phyloP scores from a whole-genome alignment of 768 basidiomycete genomes.

The Amanita muscaria region DNA sequence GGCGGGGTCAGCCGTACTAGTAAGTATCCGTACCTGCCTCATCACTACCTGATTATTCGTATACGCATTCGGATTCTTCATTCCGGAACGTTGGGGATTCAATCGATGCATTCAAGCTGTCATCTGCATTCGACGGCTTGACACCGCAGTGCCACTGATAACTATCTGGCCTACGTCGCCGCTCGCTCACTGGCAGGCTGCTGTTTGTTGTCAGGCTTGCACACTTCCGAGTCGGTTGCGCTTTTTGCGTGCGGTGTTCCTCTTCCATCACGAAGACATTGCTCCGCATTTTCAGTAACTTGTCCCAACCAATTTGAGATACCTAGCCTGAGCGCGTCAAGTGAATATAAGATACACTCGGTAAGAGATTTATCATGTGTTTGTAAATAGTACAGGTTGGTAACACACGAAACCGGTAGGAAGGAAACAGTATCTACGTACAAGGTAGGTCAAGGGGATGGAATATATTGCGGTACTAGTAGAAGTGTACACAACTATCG shows the following conservation, averaged over 20 bases:
- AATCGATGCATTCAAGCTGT: constrained; percentile 64
- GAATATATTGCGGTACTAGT: too few species aligned
- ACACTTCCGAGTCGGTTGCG: constrained; percentile 55
- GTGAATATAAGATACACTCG: constrained; percentile 84
- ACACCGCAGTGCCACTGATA: constrained; percentile 61
- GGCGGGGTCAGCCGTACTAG: too few species aligned
- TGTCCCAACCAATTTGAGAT: constrained; percentile 97
- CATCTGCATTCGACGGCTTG: constrained; percentile 32
- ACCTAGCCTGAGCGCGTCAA: constrained; percentile 89
- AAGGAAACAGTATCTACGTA: too few species aligned
- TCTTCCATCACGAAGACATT: constrained; percentile 99
- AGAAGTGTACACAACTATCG: too few species aligned
- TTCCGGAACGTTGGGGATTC: constrained; percentile 30
- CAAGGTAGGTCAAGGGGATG: too few species aligned
- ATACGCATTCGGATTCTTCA: too few species aligned
- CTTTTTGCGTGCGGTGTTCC: constrained; percentile 96
- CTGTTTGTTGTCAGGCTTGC: constrained; percentile 16
- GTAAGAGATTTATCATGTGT: too few species aligned
- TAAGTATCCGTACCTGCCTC: too few species aligned
- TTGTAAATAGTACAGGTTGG: too few species aligned
- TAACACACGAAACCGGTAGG: too few species aligned
- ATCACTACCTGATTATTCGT: too few species aligned
- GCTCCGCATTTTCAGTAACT: constrained; percentile 90
- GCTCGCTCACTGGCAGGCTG: constrained; percentile 14
- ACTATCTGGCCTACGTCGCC: constrained; percentile 30